Evolutionary conservation across 1,284 basidiomycete genomes (phyloP), one percentile per base, ranked within the genome.

Genomic region (Heterobasidion occidentale): DNA sequence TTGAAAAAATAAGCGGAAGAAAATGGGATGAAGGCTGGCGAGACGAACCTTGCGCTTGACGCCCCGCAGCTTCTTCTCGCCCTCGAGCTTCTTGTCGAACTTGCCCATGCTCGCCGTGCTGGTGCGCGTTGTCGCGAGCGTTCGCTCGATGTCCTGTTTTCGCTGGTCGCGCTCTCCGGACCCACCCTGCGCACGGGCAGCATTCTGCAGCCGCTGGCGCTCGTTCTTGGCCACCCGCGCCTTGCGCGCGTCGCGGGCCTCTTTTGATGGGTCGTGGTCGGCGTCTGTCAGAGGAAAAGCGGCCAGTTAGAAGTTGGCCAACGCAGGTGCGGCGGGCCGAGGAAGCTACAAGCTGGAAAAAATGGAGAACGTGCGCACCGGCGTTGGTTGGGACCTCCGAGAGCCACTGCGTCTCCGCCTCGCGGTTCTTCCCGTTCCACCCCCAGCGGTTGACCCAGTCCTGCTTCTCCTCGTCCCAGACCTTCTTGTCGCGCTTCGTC

Each of bases 401-500:
- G 60, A 97, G 80, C 96, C 96, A 98, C 69, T 95, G 91, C 14
- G 84, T 83, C 74, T 98, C 94, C 27, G 74, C 72, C 60, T 94
- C 82, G 74, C 86, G 95, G 70, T 98, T 98, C 75, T 92, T 93
- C 33, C 92, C 94, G 60, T 85, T 84, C 68, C 82, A 84, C 1
- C 97, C 96, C 96, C 96, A 99, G 54, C 92, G 77, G 55, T 88
- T 81, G 12, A 97, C 91, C 91, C 93, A 99, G 46, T 92, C 91
- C 71, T 96, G 90, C 64, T 80, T 83, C 70, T 95, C 94, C 64
- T 98, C 96, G 72, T 99, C 95, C 87, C 92, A 99, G 8, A 88
- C 83, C 68, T 88, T 86, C 74, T 83, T 90, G 46, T 98, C 93
- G 58, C 82, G 83, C 62, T 78, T 84, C 67, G 78, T 86, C 65